Evolutionary conservation across 2,329 filamentous ascomycete species (phyloP), one percentile per base, ranked within the genome.

Genomic region (Nannizziopsis arthrosporioides): DNA sequence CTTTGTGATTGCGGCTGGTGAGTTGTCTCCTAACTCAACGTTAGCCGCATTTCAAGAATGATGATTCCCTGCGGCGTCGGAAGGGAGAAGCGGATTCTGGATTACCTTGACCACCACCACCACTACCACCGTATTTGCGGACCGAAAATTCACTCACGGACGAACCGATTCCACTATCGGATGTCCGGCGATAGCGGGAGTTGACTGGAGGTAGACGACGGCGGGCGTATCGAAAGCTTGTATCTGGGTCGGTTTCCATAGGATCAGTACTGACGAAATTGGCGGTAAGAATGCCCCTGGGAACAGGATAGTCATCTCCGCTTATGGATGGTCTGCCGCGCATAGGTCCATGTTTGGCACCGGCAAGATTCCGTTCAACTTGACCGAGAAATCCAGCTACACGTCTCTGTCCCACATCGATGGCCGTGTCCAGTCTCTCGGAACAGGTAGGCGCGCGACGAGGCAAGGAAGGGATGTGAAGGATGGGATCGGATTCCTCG

Each of bases 151-250:
- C 84, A 52, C 73, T 77, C 59, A 94, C 74, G 37, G 88, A 94
- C 38, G 86, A 84, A 45, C 89, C 89, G 54, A 95, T 73, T 47
- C 87, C 89, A 63, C 88, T 94, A 69, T 95, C 89, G 12, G 86
- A 92, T 22, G 30, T 22, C 11, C 31, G 45, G 11, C 10, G 38
- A 3, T 42, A 11, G 1, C 27, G 34, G 34, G n/a, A 27, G 19
- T 42, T 12, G 51, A 78, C 77, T 67, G 88, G 82, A 60, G 80
- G 77, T 61, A 81, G 75, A 38, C 72, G 73, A 51, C 71, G 69
- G 61, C 79, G 75, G 68, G 52, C 50, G 59, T 63, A 30, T 17
- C 73, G 50, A 55, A 46, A 57, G 52, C 59, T 52, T 67, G 61
- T 55, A 53, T 30, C 42, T 51, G 40, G 52, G 51, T 52, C 62